Evolutionary conservation across 352 stramenopile genomes (phyloP).

Genomic region (Plasmopara viticola): DNA sequence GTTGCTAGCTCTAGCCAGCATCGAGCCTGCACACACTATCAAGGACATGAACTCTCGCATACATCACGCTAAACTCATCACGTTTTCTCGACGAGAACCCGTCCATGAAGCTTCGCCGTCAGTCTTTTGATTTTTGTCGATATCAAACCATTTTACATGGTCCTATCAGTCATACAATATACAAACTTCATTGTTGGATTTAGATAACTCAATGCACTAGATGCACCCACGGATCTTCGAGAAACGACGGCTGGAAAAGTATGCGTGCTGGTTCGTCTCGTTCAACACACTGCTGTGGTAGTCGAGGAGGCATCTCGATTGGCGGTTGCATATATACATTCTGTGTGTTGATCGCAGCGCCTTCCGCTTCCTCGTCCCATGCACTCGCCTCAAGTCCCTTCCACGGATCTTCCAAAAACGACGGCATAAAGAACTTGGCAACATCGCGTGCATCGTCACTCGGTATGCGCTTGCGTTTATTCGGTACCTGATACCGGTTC

Average conservation of each 20-base stretch:
- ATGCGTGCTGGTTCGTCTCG: constrained; percentile 34
- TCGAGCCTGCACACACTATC: constrained; percentile 30
- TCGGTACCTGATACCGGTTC: constrained; percentile 9
- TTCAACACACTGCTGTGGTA: constrained; percentile 4
- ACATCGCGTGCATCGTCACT: constrained; percentile 38
- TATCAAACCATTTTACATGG: neutral
- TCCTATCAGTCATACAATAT: no score
- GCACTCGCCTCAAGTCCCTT: constrained; percentile 21
- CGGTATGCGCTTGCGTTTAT: constrained; percentile 42
- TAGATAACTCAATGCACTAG: neutral
- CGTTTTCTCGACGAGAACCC: constrained; percentile 28
- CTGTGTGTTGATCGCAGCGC: neutral
- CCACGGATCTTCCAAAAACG: constrained; percentile 67
- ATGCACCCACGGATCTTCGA: constrained; percentile 47
- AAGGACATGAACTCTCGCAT: constrained; percentile 36
- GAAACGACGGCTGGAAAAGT: constrained; percentile 67
- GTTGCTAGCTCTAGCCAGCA: constrained; percentile 33
- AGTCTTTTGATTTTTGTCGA: constrained; percentile 10
- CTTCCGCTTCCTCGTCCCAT: neutral
- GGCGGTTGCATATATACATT: constrained; percentile 4
- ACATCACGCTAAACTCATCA: constrained; percentile 35
- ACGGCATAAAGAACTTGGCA: constrained; percentile 57
- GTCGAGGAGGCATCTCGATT: constrained; percentile 17
- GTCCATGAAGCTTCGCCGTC: constrained; percentile 20
- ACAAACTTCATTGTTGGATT: no score